Evolutionary conservation across 306 rosid genomes (phyloP).

Genomic region (Acmispon strigosus): DNA sequence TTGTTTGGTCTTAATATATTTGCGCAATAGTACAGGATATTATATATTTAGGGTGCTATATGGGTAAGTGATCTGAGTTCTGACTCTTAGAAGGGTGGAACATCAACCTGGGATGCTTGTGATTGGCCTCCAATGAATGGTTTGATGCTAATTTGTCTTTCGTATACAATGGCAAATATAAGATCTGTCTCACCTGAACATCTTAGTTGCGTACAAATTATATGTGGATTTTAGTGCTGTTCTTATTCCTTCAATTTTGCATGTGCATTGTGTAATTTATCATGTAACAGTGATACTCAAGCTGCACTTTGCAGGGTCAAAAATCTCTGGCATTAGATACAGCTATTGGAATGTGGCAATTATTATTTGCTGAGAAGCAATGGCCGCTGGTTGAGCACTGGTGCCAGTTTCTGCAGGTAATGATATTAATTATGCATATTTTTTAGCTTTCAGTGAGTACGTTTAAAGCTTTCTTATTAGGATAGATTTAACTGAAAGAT

Average conservation of each 20-base stretch:
- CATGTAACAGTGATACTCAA: background rate
- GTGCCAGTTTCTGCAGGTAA: constrained; percentile 98
- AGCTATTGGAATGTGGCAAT: constrained; percentile 99
- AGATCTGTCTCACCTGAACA: background rate
- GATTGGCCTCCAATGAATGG: background rate
- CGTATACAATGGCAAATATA: background rate
- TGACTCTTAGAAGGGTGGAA: background rate
- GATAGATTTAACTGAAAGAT: background rate
- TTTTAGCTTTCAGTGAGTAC: constrained; percentile 2
- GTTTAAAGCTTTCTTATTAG: background rate
- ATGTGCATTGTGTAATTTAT: background rate
- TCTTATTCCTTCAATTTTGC: background rate
- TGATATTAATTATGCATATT: background rate
- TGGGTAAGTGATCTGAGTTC: background rate
- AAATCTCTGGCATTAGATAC: constrained; percentile 98
- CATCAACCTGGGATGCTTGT: background rate
- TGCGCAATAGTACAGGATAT: background rate
- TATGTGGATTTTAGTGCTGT: background rate
- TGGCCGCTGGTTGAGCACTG: constrained; percentile 96
- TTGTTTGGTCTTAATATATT: background rate
- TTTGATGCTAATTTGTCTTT: constrained; percentile 3
- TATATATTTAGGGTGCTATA: background rate
- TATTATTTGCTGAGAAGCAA: constrained; percentile 93
- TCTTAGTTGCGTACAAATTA: background rate
- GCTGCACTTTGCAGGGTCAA: constrained; percentile 70